Percentiles rank a stretch among this genome's conserved stretches.
These are phyloP conservation scores for Aspergillus kassunensis DNA, from an alignment of 495 filamentous ascomycete species.

Conservation along the genomic window DNA sequence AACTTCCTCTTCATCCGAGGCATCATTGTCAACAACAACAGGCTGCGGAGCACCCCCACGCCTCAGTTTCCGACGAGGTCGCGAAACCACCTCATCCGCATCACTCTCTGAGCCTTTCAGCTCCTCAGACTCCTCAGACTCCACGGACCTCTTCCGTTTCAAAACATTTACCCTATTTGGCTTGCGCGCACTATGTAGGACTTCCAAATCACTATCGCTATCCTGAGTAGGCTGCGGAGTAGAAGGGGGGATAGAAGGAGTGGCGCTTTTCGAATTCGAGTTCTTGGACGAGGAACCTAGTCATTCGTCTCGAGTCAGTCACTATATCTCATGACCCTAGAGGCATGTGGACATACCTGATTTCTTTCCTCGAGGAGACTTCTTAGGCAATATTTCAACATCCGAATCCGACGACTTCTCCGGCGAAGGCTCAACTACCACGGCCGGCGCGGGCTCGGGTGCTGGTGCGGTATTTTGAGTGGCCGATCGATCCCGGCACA, in stretches of 20 bases:
- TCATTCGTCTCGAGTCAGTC: background rate
- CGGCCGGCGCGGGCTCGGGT: background rate
- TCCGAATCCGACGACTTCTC: background rate
- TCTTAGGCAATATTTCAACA: background rate
- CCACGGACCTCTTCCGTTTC: constrained; percentile 20
- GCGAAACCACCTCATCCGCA: constrained; percentile 22
- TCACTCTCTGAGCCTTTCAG: constrained; percentile 21
- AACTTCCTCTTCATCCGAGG: constrained; percentile 26
- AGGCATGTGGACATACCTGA: background rate
- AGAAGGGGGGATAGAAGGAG: background rate
- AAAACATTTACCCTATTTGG: background rate
- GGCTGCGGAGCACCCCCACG: constrained; percentile 19
- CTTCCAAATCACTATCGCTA: constrained; percentile 20
- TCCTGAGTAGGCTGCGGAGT: constrained; percentile 2
- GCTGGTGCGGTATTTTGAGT: background rate
- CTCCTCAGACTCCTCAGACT: background rate
- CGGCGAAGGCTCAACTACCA: constrained; percentile 4
- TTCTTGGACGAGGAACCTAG: background rate
- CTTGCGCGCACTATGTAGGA: constrained; percentile 19
- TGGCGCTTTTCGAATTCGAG: constrained; percentile 3
- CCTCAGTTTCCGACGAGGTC: constrained; percentile 31
- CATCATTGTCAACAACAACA: constrained; percentile 21
- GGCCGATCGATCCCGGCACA: constrained; percentile 12
- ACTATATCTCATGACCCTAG: background rate
- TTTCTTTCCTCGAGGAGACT: background rate